phyloP scores from a whole-genome alignment of 2,329 filamentous ascomycete genomes.

The Colletotrichum limetticola region DNA sequence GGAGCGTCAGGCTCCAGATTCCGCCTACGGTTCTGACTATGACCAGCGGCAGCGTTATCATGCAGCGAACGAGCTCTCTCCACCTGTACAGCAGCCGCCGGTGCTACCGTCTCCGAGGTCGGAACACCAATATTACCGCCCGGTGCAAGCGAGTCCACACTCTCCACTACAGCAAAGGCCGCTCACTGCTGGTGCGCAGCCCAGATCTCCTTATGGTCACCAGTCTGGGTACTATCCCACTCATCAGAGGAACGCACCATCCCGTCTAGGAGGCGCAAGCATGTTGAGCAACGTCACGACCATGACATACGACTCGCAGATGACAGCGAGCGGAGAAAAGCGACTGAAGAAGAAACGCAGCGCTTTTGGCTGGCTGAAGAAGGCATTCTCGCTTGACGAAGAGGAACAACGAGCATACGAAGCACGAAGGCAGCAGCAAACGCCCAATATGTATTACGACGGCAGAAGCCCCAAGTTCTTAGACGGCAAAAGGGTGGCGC shows the following conservation, averaged over 20 bases:
- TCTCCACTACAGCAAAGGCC: constrained; percentile 71
- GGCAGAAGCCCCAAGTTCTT: constrained; percentile 62
- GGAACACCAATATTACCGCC: constrained; percentile 68
- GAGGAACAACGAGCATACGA: constrained; percentile 71
- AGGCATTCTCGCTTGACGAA: constrained; percentile 73
- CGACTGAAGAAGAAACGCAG: constrained; percentile 74
- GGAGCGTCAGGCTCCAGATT: constrained; percentile 49
- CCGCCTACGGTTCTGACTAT: constrained; percentile 59
- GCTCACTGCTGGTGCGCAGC: constrained; percentile 59
- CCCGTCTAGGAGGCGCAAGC: constrained; percentile 65
- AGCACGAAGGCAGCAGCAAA: constrained; percentile 59
- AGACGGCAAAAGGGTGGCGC: constrained; percentile 61
- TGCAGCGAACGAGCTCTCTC: constrained; percentile 46
- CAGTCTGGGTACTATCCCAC: constrained; percentile 47
- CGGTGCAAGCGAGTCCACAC: constrained; percentile 71
- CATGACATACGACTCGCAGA: constrained; percentile 53
- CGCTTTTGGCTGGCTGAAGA: constrained; percentile 75
- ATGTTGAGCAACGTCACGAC: constrained; percentile 66
- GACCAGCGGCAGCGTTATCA: constrained; percentile 46
- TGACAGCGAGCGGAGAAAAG: constrained; percentile 45
- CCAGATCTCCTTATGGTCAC: constrained; percentile 33
- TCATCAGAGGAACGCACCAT: constrained; percentile 61
- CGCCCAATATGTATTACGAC: constrained; percentile 61
- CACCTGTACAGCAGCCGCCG: constrained; percentile 50
- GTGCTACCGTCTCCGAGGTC: constrained; percentile 61